Base-by-base conservation (phyloP, 495 filamentous ascomycete species). In the Choiromyces venosus region DNA sequence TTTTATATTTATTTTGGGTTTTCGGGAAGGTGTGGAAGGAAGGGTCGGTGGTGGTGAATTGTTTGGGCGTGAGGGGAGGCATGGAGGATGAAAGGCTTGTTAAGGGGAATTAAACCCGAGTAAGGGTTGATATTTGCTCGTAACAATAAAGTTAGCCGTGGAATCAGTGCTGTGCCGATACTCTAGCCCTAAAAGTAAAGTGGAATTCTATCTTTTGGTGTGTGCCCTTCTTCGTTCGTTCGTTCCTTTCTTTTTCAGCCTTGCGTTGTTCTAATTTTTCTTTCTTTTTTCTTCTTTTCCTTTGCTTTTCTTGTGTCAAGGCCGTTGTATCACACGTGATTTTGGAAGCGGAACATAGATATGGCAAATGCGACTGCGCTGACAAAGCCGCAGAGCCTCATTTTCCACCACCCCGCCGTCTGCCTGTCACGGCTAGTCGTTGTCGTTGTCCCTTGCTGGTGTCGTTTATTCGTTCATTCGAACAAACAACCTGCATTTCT, bases 311-410 rank as follows among this genome's bases (percentile, higher is more conserved):
- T 16, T 6, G 25, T 33, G 52, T 18, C 25, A 6, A n/a, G 18
- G 25, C 52, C 25, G 52, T 61, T 61, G 25, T 18, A 25, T 29
- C 25, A 12, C 52, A 61, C 52, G 52, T 61, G 52, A 61, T 61
- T 12, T 61, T 61, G 33, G 0, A 5, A 14, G 12, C 4, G 52
- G 52, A 61, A 33, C 52, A 33, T 61, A 33, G 33, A 18, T 16
- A 29, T 61, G 14, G 12, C n/a, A 61, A 61, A 61, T 5, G 9
- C 1, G 25, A 33, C 25, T 1, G 12, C 52, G 52, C 52, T 61
- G 52, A 61, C 52, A 61, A 61, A 61, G 52, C 52, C 52, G 25
- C 52, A 61, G 52, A 61, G 52, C 52, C 52, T 61, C 52, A 25
- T 33, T 33, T 52, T n/a, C 33, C n/a, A 4, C 25, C 25, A 16